Conservation (phyloP, 208 protist genomes). For the Leishmania turanica region DNA sequence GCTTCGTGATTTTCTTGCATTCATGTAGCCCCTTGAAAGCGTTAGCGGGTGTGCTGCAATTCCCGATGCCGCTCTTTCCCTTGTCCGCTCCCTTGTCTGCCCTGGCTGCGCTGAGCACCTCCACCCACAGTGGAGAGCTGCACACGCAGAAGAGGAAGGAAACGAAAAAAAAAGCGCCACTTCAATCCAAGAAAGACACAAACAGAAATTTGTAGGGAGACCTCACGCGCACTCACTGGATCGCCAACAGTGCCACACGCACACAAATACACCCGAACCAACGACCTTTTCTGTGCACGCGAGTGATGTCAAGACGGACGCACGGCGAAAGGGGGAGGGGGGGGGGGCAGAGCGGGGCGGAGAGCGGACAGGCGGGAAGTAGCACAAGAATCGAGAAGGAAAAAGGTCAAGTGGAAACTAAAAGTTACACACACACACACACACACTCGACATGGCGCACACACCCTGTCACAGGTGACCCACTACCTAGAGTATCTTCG, state of each 20-base stretch:
- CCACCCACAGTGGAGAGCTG: background rate
- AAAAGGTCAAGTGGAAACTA: slow-evolving; percentile 6
- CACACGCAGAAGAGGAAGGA: background rate
- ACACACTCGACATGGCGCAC: slow-evolving; percentile 2
- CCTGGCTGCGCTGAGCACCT: background rate
- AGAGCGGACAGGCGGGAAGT: background rate
- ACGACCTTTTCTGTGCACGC: background rate
- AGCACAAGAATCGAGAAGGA: slow-evolving; percentile 8
- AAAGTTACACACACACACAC: slow-evolving; percentile 11
- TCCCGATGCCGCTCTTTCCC: background rate
- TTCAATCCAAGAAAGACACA: background rate
- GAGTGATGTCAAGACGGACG: background rate
- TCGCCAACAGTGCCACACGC: background rate
- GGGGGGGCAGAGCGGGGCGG: background rate
- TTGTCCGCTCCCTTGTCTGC: background rate
- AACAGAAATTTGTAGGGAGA: background rate
- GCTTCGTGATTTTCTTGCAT: background rate
- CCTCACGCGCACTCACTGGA: background rate
- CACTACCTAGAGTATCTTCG: background rate
- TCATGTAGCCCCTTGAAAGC: background rate
- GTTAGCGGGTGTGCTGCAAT: background rate
- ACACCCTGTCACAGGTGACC: background rate
- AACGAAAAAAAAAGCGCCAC: background rate
- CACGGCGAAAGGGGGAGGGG: background rate
- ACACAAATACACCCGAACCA: background rate